These are phyloP conservation scores for Porphyra umbilicalis DNA, from an alignment of 31 red algal species.

Conservation along the genomic window DNA sequence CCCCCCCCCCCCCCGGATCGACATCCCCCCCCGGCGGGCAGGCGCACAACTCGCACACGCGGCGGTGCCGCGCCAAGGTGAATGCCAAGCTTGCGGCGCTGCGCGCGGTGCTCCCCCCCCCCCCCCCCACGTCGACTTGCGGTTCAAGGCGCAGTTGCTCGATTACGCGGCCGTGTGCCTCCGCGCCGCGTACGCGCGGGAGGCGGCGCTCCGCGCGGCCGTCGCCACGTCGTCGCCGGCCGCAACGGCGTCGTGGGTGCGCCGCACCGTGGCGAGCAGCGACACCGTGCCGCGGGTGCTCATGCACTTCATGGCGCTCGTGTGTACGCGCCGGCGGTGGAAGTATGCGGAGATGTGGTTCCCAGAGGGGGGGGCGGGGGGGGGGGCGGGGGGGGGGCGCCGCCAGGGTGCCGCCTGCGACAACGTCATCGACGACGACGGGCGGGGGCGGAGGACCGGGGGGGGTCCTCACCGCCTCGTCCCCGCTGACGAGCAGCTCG, in stretches of 20 bases:
- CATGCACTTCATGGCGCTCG: constrained; percentile 11
- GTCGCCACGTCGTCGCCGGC: constrained; percentile 29
- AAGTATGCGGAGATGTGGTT: constrained; percentile 59
- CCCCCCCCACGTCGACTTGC: constrained; percentile 27
- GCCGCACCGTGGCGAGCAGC: constrained; percentile 8
- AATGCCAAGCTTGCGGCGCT: constrained; percentile 52
- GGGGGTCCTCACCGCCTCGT: background rate
- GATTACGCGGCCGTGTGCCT: constrained; percentile 27
- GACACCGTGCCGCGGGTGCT: constrained; percentile 9
- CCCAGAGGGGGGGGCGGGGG: background rate
- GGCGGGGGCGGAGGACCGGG: no score
- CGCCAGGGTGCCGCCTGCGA: background rate
- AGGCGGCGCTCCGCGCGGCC: constrained; percentile 20
- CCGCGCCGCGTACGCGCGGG: constrained; percentile 14
- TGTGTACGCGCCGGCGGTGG: constrained; percentile 28
- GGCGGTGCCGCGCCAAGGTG: constrained; percentile 49
- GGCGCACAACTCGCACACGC: constrained; percentile 60
- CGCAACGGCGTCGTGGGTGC: constrained; percentile 15
- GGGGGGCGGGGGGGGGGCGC: background rate
- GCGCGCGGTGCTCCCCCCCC: constrained; percentile 35
- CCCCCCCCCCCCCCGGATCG: no score
- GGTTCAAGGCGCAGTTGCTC: constrained; percentile 69
- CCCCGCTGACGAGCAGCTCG: background rate
- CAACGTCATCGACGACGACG: no score
- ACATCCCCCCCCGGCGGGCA: no score